Percentiles rank a stretch among this genome's conserved stretches.
These are phyloP conservation scores for Laburnicola sp. DNA, from an alignment of 2,329 filamentous ascomycete genomes.

Conservation along the genomic window DNA sequence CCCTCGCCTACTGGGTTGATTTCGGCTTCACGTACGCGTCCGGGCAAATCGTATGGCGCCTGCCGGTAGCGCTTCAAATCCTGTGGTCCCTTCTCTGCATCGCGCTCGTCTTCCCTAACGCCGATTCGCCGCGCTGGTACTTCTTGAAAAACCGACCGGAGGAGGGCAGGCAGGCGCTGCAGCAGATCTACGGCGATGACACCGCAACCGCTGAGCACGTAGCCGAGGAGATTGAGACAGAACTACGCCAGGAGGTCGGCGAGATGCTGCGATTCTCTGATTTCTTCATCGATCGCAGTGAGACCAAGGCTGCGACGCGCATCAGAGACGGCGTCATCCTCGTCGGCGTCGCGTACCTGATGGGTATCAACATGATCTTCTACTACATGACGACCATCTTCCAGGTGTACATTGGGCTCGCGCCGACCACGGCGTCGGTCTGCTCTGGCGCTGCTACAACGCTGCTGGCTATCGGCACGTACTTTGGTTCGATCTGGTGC, in stretches of 20 bases:
- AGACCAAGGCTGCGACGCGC: constrained; percentile 29
- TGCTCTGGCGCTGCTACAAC: constrained; percentile 31
- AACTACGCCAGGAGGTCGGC: constrained; percentile 17
- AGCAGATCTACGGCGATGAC: constrained; percentile 22
- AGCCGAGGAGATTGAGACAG: constrained; percentile 15
- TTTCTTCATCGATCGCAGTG: constrained; percentile 24
- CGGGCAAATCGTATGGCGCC: constrained; percentile 36
- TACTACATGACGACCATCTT: constrained; percentile 50
- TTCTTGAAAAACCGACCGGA: constrained; percentile 23
- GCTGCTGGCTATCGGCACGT: constrained; percentile 27
- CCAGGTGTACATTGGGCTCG: constrained; percentile 36
- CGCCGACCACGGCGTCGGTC: constrained; percentile 23
- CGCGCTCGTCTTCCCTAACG: constrained; percentile 26
- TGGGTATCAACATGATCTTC: constrained; percentile 48
- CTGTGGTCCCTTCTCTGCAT: constrained; percentile 30
- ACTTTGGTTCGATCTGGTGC: constrained; percentile 27
- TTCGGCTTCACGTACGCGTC: constrained; percentile 37
- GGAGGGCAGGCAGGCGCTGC: constrained; percentile 28
- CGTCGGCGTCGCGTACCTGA: constrained; percentile 48
- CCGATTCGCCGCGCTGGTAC: constrained; percentile 32
- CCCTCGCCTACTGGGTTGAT: constrained; percentile 41
- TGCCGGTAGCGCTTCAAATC: constrained; percentile 39
- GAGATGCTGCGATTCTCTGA: constrained; percentile 25
- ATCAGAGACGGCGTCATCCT: constrained; percentile 45
- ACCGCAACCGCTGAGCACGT: constrained; percentile 17